Evolutionary conservation across 2,329 filamentous ascomycete species (phyloP).

Genomic region (Celoporthe dispersa): DNA sequence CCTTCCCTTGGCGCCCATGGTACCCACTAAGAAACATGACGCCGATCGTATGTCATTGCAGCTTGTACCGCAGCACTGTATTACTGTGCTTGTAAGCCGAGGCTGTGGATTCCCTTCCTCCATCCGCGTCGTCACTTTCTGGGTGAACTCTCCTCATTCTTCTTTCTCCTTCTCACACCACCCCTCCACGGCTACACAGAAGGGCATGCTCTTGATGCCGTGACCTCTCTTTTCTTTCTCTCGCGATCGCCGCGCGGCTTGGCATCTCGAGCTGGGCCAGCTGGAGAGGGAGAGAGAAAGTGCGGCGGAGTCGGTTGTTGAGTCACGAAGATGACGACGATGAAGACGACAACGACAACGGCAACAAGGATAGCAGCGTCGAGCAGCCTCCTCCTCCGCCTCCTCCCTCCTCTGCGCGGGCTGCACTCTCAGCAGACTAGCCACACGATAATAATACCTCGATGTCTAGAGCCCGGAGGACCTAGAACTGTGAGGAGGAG

Average conservation of each 20-base stretch:
- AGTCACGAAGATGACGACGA: background rate
- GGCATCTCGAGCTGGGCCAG: constrained; percentile 21
- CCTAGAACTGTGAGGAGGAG: background rate
- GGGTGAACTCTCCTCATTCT: background rate
- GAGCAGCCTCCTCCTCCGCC: background rate
- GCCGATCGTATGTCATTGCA: constrained; percentile 24
- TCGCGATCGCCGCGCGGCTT: constrained; percentile 22
- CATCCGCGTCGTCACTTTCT: background rate
- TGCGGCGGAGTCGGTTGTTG: background rate
- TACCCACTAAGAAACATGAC: constrained; percentile 23
- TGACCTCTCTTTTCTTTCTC: constrained; percentile 11
- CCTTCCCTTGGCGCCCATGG: background rate
- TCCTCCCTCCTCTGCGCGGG: background rate
- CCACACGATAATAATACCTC: background rate
- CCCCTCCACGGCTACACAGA: background rate
- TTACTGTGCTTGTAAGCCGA: constrained; percentile 17
- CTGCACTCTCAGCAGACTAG: background rate
- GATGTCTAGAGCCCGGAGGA: background rate
- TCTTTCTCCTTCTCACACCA: background rate
- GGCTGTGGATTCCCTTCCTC: background rate
- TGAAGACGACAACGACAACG: constrained; percentile 18
- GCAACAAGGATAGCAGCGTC: background rate
- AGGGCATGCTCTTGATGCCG: constrained; percentile 17
- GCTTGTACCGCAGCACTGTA: background rate
- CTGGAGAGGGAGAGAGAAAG: background rate